Evolutionary conservation across 2,329 filamentous ascomycete species (phyloP).

Genomic region (Apiospora koreana): DNA sequence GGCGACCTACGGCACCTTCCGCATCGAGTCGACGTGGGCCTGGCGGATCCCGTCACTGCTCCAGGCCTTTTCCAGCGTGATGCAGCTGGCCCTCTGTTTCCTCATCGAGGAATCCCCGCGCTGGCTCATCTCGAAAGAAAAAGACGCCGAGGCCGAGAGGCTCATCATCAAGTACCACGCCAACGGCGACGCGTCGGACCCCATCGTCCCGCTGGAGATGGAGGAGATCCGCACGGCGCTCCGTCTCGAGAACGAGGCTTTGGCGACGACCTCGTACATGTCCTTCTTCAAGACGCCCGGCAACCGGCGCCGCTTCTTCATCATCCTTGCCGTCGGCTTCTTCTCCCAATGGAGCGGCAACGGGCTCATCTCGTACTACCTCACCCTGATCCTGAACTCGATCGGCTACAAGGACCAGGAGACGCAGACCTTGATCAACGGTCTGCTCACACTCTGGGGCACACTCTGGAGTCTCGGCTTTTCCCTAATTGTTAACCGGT

Average conservation of each 20-base stretch:
- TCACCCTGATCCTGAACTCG: conserved; percentile 36
- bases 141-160: conserved; percentile 36
- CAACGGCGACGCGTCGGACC: conserved; percentile 15
- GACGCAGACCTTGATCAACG: conserved; percentile 35
- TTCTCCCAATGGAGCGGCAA: conserved; percentile 20
- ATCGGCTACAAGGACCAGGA: conserved; percentile 28
- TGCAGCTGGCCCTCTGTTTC: conserved; percentile 35
- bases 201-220: conserved; percentile 40
- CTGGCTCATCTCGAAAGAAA: conserved; percentile 41
- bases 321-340: conserved; percentile 12
- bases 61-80: conserved; percentile 42
- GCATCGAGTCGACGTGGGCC: conserved; percentile 18
- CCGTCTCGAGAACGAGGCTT: conserved; percentile 43
- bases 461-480: conserved; percentile 47
- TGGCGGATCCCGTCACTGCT: conserved; percentile 49
- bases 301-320: conserved; percentile 19
- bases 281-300: conserved; percentile 22
- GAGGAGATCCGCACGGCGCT: conserved; percentile 46
- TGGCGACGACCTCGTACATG: conserved; percentile 20
- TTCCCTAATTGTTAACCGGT: conserved; percentile 36
- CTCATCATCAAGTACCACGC: conserved; percentile 35
- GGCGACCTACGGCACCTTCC: conserved; percentile 22
- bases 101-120: conserved; percentile 48
- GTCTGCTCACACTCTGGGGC: conserved; percentile 48
- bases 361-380: conserved; percentile 35